These are phyloP conservation scores for Cyanodermella asteris DNA, from an alignment of 2,329 filamentous ascomycete species.

Conservation along the genomic window DNA sequence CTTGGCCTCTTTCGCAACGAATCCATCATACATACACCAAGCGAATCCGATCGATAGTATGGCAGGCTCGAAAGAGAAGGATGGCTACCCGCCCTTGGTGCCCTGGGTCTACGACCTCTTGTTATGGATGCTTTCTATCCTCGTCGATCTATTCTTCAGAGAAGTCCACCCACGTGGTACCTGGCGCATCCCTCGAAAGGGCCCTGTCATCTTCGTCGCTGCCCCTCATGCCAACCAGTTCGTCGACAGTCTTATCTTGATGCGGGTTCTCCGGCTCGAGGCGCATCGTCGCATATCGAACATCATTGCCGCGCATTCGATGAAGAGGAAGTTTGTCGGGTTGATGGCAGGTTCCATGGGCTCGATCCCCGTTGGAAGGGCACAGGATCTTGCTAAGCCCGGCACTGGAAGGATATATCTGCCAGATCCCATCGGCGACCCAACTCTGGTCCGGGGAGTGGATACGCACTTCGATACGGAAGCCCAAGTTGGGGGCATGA, in stretches of 20 bases:
- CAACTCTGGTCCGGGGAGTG: slow-evolving; percentile 56
- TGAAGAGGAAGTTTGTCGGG: slow-evolving; percentile 74
- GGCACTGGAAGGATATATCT: slow-evolving; percentile 66
- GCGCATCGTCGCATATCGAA: slow-evolving; percentile 75
- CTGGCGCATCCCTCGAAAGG: slow-evolving; percentile 78
- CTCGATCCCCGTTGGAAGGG: slow-evolving; percentile 77
- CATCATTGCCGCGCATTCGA: slow-evolving; percentile 87
- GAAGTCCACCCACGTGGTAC: slow-evolving; percentile 88
- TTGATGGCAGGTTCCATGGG: slow-evolving; percentile 67
- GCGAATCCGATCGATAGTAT: too few relatives aligned
- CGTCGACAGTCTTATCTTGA: slow-evolving; percentile 82
- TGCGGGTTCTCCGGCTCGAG: slow-evolving; percentile 72
- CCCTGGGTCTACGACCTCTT: slow-evolving; percentile 28
- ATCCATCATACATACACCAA: too few relatives aligned
- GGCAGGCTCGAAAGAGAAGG: slow-evolving; percentile 5
- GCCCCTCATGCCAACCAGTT: slow-evolving; percentile 98
- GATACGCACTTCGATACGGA: slow-evolving; percentile 62
- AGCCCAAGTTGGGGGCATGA: slow-evolving; percentile 56
- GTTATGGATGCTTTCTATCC: slow-evolving; percentile 33
- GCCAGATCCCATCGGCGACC: slow-evolving; percentile 67
- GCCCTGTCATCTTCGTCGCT: slow-evolving; percentile 84
- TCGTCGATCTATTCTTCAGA: slow-evolving; percentile 92
- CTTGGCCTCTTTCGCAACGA: too few relatives aligned
- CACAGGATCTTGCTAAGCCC: slow-evolving; percentile 69
- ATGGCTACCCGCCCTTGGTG: slow-evolving; percentile 21